Conservation (phyloP, 345 rosid genomes). For the Eucalyptus pauciflora region DNA sequence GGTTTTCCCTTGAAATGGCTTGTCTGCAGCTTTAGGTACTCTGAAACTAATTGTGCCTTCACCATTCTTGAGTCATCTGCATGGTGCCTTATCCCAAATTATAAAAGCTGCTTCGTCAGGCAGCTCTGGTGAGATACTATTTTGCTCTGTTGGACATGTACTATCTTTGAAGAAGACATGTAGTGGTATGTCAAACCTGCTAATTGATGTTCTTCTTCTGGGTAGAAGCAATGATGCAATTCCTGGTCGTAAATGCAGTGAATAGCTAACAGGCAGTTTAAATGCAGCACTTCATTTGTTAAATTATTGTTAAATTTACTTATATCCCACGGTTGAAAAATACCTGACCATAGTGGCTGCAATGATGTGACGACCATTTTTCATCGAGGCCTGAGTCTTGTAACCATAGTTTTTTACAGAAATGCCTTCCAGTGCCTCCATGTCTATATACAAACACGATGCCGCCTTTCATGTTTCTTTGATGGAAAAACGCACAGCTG, state of each 20-base stretch:
- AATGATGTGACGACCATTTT: not conserved
- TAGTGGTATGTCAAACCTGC: not conserved
- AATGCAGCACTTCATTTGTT: not conserved
- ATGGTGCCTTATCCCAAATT: not conserved
- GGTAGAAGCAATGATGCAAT: not conserved
- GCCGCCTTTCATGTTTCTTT: not conserved
- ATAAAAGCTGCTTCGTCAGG: not conserved
- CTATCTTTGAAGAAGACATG: not conserved
- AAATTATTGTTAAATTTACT: not conserved
- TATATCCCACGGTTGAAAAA: not conserved
- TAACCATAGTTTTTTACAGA: not conserved
- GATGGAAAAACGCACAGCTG: not conserved
- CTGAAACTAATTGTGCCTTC: not conserved
- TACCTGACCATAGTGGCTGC: not conserved
- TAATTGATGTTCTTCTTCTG: not conserved
- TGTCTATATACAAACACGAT: not conserved
- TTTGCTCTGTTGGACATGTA: not conserved
- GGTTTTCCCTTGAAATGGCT: not conserved
- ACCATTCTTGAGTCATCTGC: not conserved
- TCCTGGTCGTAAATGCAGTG: not conserved
- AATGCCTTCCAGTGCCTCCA: not conserved
- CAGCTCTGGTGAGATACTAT: not conserved
- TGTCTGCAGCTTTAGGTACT: not conserved
- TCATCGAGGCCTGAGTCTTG: not conserved
- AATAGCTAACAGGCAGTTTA: not conserved